Evolutionary conservation across 2,329 filamentous ascomycete genomes (phyloP), one percentile per base, ranked within the genome.

Genomic region (Thielaviopsis populi): DNA sequence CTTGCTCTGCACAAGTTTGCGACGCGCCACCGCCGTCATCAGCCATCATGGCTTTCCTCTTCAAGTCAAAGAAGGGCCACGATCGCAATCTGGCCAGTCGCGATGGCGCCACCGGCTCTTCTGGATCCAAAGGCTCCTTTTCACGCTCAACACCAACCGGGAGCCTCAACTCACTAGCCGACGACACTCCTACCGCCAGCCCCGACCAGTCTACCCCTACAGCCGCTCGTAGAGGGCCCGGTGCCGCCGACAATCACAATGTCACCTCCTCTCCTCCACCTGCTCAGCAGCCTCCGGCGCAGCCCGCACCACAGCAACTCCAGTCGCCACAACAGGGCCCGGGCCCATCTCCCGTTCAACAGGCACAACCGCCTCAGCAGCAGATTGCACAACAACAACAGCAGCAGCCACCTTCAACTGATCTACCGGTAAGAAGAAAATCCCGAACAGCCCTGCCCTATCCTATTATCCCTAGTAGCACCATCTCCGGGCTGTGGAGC

Each of bases 1-100:
- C 27, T 56, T 37, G 30, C 24, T n/a, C 53, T 11, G 10, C 24
- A 33, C 54, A 40, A 15, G 22, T 33, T 64, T 59, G 54, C 62
- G 62, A 60, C 53, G 62, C 46, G 62, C 56, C 37, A 33, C 43
- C 46, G n/a, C 56, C 30, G 8, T 42, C 27, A 22, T 22, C 48
- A 50, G 61, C 64, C 61, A 48, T 74, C 74, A 91, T 91, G 87
- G 85, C 87, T 69, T 91, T 91, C 74, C 80, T 91, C 67, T 91
- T 91, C 78, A 89, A 89, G 74, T 88, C 85, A 64, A 91, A 90
- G 76, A 90, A 89, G 75, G 81, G 83, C 71, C 84, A 87, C 73
- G 83, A 86, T 70, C 82, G 84, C 71, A 76, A 76, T 65, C 72
- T 81, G 68, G 75, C 78, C 62, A 80, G 77, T 71, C 80, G 81